Evolutionary conservation across 2,329 filamentous ascomycete genomes (phyloP).

Genomic region (Colletotrichum sansevieriae): DNA sequence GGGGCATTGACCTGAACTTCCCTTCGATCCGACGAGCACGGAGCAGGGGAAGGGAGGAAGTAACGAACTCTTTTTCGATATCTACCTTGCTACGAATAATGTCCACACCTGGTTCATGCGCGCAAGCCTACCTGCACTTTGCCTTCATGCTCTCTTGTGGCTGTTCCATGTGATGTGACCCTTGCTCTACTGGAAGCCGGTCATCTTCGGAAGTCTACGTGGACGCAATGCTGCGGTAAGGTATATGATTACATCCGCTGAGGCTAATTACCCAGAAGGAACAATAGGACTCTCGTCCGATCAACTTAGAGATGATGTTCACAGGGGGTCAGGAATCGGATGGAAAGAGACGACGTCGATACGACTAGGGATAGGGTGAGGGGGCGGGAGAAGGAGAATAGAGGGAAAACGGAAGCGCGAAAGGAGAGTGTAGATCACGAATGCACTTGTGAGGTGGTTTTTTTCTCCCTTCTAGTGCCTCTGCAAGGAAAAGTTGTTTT

Average conservation of each 20-base stretch:
- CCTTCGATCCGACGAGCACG: conserved; percentile 1
- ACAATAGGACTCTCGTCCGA: conserved; percentile 20
- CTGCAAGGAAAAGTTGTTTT: neutral
- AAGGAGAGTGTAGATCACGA: neutral
- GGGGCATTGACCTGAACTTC: neutral
- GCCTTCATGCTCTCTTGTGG: neutral
- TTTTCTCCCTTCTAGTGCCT: too few species aligned
- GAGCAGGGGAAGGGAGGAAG: conserved; percentile 4
- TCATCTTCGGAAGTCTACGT: too few species aligned
- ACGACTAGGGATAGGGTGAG: neutral
- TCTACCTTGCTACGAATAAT: conserved; percentile 26
- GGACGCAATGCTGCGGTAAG: too few species aligned
- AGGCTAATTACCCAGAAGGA: too few species aligned
- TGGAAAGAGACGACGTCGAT: neutral
- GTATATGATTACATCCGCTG: too few species aligned
- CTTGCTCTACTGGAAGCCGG: neutral
- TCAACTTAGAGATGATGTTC: conserved; percentile 14
- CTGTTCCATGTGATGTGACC: conserved; percentile 14
- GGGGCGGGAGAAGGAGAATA: neutral
- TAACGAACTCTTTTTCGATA: neutral
- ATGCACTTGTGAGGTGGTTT: neutral
- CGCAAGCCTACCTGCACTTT: neutral
- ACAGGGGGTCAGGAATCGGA: neutral
- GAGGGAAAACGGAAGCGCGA: conserved; percentile 17
- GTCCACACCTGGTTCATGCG: conserved; percentile 24